Evolutionary conservation across 1,284 basidiomycete species (phyloP), one percentile per base, ranked within the genome.

Genomic region (Ceratobasidium sp.): DNA sequence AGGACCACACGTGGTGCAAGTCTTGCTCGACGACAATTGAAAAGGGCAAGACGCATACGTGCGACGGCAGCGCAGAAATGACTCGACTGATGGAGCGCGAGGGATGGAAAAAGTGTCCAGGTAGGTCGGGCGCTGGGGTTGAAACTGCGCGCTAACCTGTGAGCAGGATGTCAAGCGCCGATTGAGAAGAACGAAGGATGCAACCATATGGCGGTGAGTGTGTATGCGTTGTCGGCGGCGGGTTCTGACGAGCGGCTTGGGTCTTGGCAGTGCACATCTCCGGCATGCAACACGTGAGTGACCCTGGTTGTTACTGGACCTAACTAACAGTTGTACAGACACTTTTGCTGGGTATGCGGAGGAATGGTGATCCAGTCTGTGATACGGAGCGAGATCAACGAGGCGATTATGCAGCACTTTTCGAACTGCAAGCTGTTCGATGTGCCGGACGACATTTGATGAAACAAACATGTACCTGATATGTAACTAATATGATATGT

Each of bases 171-270:
- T 49, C 34, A 70, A 38, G 69, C 69, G 15, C 69, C 71, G 8
- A 68, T 65, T 10, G 69, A 68, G 17, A 62, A 62, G 47, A 70
- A 31, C 20, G 49, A 68, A 13, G 71, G 71, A 5, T 72, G 71
- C 56, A 70, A 72, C 22, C 71, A 72, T 52, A 72, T 72, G 29
- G 70, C 52, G 12, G 71, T 72, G 32, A 58, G 71, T 60, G 15
- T 29, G 15, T 40, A n/a, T 49, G 27, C 34, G 5, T 31, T 6
- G 4, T 38, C 22, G 3, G 12, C 25, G 40, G 17, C 1, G 22
- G 6, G 34, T 2, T 40, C 29, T 40, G 31, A 45, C 29, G 22
- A n/a, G n/a, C n/a, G n/a, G n/a, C 31, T 17, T 56, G 32, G 12
- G 10, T 20, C 13, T 29, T 38, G 10, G 12, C 38, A 72, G 71